Conservation (phyloP, 345 rosid species). For the Arabis hirsuta region DNA sequence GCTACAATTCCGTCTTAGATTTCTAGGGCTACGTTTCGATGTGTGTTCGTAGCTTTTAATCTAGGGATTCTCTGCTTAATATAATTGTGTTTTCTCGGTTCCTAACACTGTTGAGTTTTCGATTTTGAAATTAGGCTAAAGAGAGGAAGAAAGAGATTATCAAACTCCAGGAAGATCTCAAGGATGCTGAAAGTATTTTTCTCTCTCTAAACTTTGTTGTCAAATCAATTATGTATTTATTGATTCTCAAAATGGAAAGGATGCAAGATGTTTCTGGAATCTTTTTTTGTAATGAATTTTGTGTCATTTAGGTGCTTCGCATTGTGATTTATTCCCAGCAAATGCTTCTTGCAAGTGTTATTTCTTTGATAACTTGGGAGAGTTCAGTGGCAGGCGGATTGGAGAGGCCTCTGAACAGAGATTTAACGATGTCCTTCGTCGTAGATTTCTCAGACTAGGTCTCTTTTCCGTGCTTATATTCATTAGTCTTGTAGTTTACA, state of each 20-base stretch:
- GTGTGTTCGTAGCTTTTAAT: not conserved
- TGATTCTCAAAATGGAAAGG: slow-evolving; percentile 6
- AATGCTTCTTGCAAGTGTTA: slow-evolving; percentile 81
- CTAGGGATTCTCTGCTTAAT: slow-evolving; percentile 1
- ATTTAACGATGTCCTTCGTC: slow-evolving; percentile 68
- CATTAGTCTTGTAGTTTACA: not conserved
- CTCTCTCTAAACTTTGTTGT: slow-evolving; percentile 7
- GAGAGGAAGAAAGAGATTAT: slow-evolving; percentile 78
- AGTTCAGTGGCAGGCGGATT: slow-evolving; percentile 43
- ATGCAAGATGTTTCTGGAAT: slow-evolving; percentile 11
- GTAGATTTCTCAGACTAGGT: slow-evolving; percentile 89
- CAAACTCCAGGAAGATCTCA: slow-evolving; percentile 75
- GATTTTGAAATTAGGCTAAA: slow-evolving; percentile 61
- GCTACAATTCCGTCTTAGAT: not conserved
- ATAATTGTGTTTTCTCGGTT: slow-evolving; percentile 5
- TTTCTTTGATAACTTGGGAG: slow-evolving; percentile 85
- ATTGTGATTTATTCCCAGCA: slow-evolving; percentile 62
- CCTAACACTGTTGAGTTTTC: slow-evolving; percentile 13
- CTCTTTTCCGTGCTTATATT: not conserved
- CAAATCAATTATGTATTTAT: slow-evolving; percentile 2
- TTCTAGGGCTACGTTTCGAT: slow-evolving; percentile 1
- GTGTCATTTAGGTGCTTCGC: slow-evolving; percentile 54
- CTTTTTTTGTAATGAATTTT: not conserved
- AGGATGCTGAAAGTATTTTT: slow-evolving; percentile 72
- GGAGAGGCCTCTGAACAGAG: slow-evolving; percentile 55